These are phyloP conservation scores for Phytophthora agathidicida DNA, from an alignment of 352 stramenopile genomes.

Conservation along the genomic window DNA sequence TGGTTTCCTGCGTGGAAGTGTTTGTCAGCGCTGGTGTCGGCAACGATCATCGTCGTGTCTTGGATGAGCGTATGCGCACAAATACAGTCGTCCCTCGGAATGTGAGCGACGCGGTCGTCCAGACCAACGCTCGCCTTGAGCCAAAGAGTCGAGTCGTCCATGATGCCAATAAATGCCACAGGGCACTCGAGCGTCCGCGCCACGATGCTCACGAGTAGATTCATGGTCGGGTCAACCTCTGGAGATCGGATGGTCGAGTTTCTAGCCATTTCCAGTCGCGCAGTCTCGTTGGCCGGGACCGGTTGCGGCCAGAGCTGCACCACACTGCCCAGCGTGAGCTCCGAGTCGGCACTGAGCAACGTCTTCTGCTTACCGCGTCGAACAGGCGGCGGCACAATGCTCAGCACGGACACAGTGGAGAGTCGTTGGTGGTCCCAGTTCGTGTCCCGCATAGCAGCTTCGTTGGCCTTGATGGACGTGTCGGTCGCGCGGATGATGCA, in stretches of 20 bases:
- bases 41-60: constrained; percentile 62
- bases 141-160: constrained; percentile 58
- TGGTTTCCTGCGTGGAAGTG: constrained; percentile 69
- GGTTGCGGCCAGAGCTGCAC: constrained; percentile 71
- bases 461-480: constrained; percentile 66
- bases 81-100: constrained; percentile 66
- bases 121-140: constrained; percentile 77
- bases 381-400: constrained; percentile 16
- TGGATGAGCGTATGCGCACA: constrained; percentile 51
- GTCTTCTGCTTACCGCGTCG: constrained; percentile 50
- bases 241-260: constrained; percentile 54
- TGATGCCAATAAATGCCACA: constrained; percentile 71
- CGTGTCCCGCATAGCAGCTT: constrained; percentile 47
- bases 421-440: constrained; percentile 13
- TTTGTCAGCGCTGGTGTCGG: constrained; percentile 70
- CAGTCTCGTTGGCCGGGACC: constrained; percentile 51
- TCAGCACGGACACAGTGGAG: constrained; percentile 35
- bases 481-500: constrained; percentile 81
- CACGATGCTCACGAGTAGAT: constrained; percentile 73
- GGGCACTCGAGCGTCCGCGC: constrained; percentile 69
- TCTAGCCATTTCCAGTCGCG: constrained; percentile 53
- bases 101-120: constrained; percentile 46
- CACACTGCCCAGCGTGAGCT: constrained; percentile 62
- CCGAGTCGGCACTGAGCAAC: constrained; percentile 64
- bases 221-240: constrained; percentile 76